Base-by-base conservation (phyloP, 805 yeast genomes). In the Limtongozyma cylindracea region DNA sequence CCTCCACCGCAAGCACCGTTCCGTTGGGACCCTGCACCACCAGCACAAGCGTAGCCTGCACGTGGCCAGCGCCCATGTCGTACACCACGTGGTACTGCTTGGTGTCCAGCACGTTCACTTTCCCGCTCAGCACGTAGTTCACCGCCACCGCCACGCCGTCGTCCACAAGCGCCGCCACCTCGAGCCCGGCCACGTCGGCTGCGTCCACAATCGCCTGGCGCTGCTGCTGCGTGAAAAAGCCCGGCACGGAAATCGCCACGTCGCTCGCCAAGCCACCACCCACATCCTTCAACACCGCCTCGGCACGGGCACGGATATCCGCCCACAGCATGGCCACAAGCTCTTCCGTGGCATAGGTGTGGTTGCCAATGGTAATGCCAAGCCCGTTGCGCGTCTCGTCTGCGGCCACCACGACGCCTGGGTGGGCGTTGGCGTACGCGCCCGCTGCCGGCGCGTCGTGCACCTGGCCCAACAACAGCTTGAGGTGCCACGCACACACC, bases 101-200 rank as follows among this genome's bases (percentile, higher is more conserved):
- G 14, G 27, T 31, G 17, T 31, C 43, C 17, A 38, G 32, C 24
- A 35, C 43, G 20, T 47, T 47, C 3, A 40, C 41, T 17, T 44
- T 42, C 27, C 58, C 58, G 20, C 59, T 55, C 16, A 73, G 53
- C 2, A 77, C 76, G 39, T 64, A 82, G 35, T 78, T 76, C 20
- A 76, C 45, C 1, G 91, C 93, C 10, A 77, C 78, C 3, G 96
- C 88, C n/a, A 77, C 47, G 10, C 94, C 95, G 40, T 84, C 95
- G 36, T 74, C 82, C 3, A 82, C 73, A 24, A 84, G 49, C 2
- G 69, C 64, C 26, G 68, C 56, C 9, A 68, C 61, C 20, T 59
- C 49, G 8, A 46, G 31, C 12, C 70, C 74, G 3, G 91, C 74
- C 23, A 73, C 53, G 21, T 55, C 60, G 17, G 70, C 73, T 4